Evolutionary conservation across 2,329 filamentous ascomycete genomes (phyloP), one percentile per base, ranked within the genome.

Genomic region (Paecilomyces variotii): DNA sequence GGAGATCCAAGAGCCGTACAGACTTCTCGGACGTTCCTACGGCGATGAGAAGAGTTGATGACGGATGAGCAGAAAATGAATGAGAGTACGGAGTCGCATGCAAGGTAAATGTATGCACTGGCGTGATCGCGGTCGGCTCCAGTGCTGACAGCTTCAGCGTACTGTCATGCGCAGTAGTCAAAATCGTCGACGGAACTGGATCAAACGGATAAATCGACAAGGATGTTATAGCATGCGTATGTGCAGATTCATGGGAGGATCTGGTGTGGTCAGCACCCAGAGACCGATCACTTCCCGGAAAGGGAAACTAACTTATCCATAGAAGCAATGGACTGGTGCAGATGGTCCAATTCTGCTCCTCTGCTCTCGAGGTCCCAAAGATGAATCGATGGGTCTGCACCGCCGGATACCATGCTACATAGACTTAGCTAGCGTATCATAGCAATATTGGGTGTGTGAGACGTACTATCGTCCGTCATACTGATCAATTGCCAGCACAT

Each of bases 1-100:
- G 88, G 34, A 97, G 80, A 70, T 97, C 93, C 4, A 97, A 85
- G 5, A 97, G 83, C 14, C 91, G 86, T 12, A 96, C 88, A 27
- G 89, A 82, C 5, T 90, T 90, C 69, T 94, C 87, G 63, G 95
- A 91, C 0, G 91, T 95, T 0, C 89, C 92, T 67, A 91, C 94
- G 9, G 93, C 91, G 9, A 97, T 89, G 3, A 96, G 82, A 0
- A 96, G 80, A 82, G 56, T 84, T 77, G 58, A 90, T 83, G 59
- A 92, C 77, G 50, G 87, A 82, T 76, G 70, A 1, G 75, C 71
- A 0, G 91, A 96, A 27, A 90, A 81, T 0, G 89, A 85, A 71
- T 96, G 91, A 0, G 88, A 72, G 62, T 79, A 79, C 0, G 78
- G 74, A 1, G 77, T 77, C 53, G 74, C 77, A 35, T 78, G 72